These are phyloP conservation scores for Diaporthe sp. DNA, from an alignment of 2,329 filamentous ascomycete species.

Conservation along the genomic window DNA sequence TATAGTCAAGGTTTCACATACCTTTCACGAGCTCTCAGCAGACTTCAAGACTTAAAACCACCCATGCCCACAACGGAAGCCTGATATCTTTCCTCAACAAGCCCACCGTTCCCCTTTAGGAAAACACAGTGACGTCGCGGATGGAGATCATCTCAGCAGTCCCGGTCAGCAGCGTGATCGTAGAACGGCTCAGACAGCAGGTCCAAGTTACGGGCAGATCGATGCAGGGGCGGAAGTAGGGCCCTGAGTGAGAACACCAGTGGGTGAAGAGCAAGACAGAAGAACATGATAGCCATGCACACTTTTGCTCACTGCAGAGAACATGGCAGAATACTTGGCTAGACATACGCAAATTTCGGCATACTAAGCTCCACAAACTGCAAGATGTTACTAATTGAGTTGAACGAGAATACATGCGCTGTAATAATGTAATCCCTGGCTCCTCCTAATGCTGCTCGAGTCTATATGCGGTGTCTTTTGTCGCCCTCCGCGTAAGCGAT, in stretches of 20 bases:
- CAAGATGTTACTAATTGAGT: neutral
- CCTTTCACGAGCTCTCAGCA: too few species aligned
- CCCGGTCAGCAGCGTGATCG: too few species aligned
- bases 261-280: too few species aligned
- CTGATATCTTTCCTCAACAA: too few species aligned
- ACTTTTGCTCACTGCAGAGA: neutral
- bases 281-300: neutral
- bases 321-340: neutral
- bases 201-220: neutral
- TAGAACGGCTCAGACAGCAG: neutral
- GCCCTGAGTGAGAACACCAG: too few species aligned
- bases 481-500: neutral
- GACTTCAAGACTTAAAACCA: too few species aligned
- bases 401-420: neutral
- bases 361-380: neutral
- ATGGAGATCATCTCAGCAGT: too few species aligned
- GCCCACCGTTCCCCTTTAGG: too few species aligned
- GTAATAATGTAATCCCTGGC: neutral
- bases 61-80: too few species aligned
- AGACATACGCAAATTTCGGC: neutral
- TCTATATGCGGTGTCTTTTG: neutral
- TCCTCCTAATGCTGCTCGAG: slow-evolving; percentile 21
- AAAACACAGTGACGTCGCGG: too few species aligned
- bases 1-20: neutral
- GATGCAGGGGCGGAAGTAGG: too few species aligned